Evolutionary conservation across 768 basidiomycete genomes (phyloP), one percentile per base, ranked within the genome.

Genomic region (Auriscalpium microsporum): DNA sequence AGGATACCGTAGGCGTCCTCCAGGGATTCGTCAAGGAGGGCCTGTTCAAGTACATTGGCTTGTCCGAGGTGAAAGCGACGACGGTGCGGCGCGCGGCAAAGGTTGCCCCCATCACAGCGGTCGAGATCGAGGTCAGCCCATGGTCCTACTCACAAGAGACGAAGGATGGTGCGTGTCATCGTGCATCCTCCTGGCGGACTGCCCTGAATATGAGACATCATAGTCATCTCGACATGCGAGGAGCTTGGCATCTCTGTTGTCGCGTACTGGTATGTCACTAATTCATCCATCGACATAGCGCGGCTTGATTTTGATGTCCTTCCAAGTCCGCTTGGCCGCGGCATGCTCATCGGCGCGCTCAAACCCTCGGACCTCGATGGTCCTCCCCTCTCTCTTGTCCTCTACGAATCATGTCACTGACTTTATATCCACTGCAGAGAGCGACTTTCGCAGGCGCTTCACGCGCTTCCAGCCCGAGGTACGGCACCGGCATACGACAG

Each of bases 91-190:
- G 58, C 10, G 79, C 73, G 0, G 62, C 28, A 3, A 48, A 83
- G 78, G 71, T 84, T 10, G 71, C 77, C 48, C 80, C 79, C 1
- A 75, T 86, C 56, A 72, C 78, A 10, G 72, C 78, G 14, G 80
- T 83, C 9, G 84, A 88, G 65, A 83, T 87, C 51, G 87, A 88
- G 65, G 69, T 84, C 44, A 84, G 81, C 61, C 75, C 79, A 2
- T 84, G 80, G 75, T 72, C 77, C 2, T 82, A 81, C 51, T 79
- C 81, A 56, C 70, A 73, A 21, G 73, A 80, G 52, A 75, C 79
- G 14, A 74, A 73, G 60, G 70, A 75, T 14, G 75, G 75, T n/a
- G n/a, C n/a, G n/a, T n/a, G n/a, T n/a, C n/a, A n/a, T n/a, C n/a
- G n/a, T n/a, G n/a, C n/a, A n/a, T n/a, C n/a, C n/a, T n/a, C n/a